Evolutionary conservation across 768 basidiomycete genomes (phyloP), one percentile per base, ranked within the genome.

Genomic region (Amanita muscaria): DNA sequence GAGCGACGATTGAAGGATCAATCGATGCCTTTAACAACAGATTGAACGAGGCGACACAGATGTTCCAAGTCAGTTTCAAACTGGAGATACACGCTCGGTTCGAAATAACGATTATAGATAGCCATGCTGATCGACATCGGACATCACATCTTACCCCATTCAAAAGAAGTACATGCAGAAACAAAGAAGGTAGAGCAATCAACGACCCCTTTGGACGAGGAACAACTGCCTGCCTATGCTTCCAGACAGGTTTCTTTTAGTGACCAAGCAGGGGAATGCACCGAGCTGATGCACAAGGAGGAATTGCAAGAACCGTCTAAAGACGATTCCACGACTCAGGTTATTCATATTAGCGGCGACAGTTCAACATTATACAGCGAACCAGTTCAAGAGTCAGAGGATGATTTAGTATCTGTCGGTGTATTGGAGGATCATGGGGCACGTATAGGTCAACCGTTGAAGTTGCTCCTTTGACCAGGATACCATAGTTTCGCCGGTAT

Each of bases 41-140:
- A 37, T 52, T 74, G 25, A 65, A 72, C 18, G 72, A 74, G 18
- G 69, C 73, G 9, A 62, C 66, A 9, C 65, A 66, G 38, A 64
- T 71, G 7, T 73, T 74, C 46, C 72, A 74, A 62, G 73, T 69
- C 48, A 18, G 46, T 5, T 14, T 32, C 21, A 23, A 22, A 9
- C 3, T 15, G 42, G 12, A 5, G 33, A 4, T 16, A 7, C 16
- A 31, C 4, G 15, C 24, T 5, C 6, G 12, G 14, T 18, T 37
- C 7, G 4, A 18, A 21, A 8, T 40, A 11, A 27, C 7, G 15
- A 40, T 4, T 16, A 12, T 46, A 74, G 73, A 62, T 73, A 5
- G 64, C 69, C 5, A 67, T 70, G 0, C 61, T 74, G 4, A 72
- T 75, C 31, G 65, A 70, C 38, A 64, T 75, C 18, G 22, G 21